Percentiles rank a stretch among this genome's conserved stretches.
Conservation (phyloP, 257 asterid species). For the Osmanthus fragrans region DNA sequence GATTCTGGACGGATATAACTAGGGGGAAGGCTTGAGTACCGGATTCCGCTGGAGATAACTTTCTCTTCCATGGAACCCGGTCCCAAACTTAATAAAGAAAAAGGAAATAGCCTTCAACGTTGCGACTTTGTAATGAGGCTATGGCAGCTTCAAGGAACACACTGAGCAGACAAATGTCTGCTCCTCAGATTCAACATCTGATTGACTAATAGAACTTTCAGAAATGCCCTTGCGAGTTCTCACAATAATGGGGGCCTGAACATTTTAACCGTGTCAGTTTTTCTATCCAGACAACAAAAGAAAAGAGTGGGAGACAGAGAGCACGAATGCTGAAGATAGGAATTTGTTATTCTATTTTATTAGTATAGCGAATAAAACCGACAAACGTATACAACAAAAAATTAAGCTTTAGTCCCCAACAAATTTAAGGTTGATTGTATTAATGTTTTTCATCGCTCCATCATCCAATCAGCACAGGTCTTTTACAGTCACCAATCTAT, state of each 20-base stretch:
- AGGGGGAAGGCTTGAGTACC: constrained; percentile 26
- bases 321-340: background rate
- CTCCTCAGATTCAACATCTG: constrained; percentile 7
- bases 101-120: too few species aligned
- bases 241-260: constrained; percentile 21
- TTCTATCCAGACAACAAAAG: background rate
- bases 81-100: too few species aligned
- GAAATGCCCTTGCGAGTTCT: constrained; percentile 7
- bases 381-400: background rate
- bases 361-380: background rate
- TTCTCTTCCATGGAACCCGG: constrained; percentile 23
- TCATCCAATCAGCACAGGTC: background rate
- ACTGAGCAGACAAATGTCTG: background rate
- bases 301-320: background rate
- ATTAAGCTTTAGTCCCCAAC: background rate
- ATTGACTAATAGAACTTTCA: constrained; percentile 18
- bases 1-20: constrained; percentile 35
- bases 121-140: constrained; percentile 1
- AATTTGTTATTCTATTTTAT: background rate
- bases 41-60: constrained; percentile 23
- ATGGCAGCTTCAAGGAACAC: background rate
- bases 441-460: background rate
- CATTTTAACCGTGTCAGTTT: constrained; percentile 5
- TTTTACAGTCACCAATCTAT: background rate
- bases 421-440: background rate